These are phyloP conservation scores for Candida silvicultrix DNA, from an alignment of 805 yeast species.

Conservation along the genomic window DNA sequence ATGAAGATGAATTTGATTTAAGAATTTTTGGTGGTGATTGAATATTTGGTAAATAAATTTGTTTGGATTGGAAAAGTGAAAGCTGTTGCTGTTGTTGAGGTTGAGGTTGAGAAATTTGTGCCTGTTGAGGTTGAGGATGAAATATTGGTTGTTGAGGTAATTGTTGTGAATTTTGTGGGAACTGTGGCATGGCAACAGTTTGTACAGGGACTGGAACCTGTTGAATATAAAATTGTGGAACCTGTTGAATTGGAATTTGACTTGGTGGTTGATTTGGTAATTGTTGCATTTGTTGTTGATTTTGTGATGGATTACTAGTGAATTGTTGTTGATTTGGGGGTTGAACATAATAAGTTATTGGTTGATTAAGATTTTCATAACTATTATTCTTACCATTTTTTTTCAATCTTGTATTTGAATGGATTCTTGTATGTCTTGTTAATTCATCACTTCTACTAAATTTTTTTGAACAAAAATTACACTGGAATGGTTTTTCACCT, in stretches of 20 bases:
- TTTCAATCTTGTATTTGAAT: slow-evolving; percentile 49
- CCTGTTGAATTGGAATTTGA: background rate
- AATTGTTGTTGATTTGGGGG: slow-evolving; percentile 7
- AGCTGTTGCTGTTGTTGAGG: slow-evolving; percentile 1
- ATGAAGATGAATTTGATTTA: slow-evolving; percentile 17
- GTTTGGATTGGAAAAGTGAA: slow-evolving; percentile 15
- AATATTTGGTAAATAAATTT: slow-evolving; percentile 20
- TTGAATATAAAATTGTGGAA: background rate
- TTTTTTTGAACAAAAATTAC: slow-evolving; percentile 72
- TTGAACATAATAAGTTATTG: slow-evolving; percentile 21
- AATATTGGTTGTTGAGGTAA: background rate
- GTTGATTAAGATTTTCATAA: slow-evolving; percentile 14
- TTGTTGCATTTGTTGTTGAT: slow-evolving; percentile 4
- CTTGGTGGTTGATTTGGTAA: background rate
- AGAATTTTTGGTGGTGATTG: slow-evolving; percentile 24
- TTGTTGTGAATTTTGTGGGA: slow-evolving; percentile 16
- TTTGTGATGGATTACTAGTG: background rate
- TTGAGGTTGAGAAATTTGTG: background rate
- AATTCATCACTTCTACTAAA: slow-evolving; percentile 81
- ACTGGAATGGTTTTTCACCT: slow-evolving; percentile 87
- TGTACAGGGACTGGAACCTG: slow-evolving; percentile 3
- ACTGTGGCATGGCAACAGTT: slow-evolving; percentile 14
- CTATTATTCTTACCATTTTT: slow-evolving; percentile 28
- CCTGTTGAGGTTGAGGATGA: background rate
- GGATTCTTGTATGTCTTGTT: slow-evolving; percentile 80